Percentiles rank a stretch among this genome's conserved stretches.
phyloP scores from a whole-genome alignment of 2,329 filamentous ascomycete species.

The Albophoma yamanashiensis region DNA sequence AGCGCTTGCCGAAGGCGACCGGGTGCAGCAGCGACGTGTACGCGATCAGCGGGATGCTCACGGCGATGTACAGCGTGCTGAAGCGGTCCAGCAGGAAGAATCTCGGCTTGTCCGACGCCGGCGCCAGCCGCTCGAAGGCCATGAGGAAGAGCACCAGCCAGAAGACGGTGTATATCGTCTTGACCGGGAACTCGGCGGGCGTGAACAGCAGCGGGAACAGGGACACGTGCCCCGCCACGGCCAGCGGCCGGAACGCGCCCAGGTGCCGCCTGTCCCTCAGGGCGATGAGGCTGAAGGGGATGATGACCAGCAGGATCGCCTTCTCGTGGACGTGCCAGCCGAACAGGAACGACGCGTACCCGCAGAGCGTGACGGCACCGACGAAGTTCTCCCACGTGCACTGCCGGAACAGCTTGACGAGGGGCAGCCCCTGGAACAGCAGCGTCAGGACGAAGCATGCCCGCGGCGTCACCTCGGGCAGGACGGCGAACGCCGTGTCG shows the following conservation, averaged over 20 bases:
- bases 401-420: slow-evolving; percentile 70
- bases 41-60: slow-evolving; percentile 78
- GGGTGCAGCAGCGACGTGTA: slow-evolving; percentile 83
- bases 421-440: slow-evolving; percentile 66
- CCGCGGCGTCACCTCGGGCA: slow-evolving; percentile 74
- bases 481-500: slow-evolving; percentile 85
- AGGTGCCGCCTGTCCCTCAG: slow-evolving; percentile 84
- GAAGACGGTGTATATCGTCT: slow-evolving; percentile 83
- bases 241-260: slow-evolving; percentile 81
- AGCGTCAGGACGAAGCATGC: slow-evolving; percentile 77
- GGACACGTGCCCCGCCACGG: slow-evolving; percentile 88
- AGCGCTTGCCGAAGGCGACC: slow-evolving; percentile 69
- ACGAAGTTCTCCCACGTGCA: slow-evolving; percentile 87
- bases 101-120: slow-evolving; percentile 66
- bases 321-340: slow-evolving; percentile 99
- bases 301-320: slow-evolving; percentile 84
- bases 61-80: slow-evolving; percentile 76
- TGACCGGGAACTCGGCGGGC: slow-evolving; percentile 83
- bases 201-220: slow-evolving; percentile 93
- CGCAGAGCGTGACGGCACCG: slow-evolving; percentile 81
- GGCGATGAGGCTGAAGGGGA: slow-evolving; percentile 88
- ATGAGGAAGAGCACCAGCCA: slow-evolving; percentile 85
- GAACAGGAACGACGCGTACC: slow-evolving; percentile 92
- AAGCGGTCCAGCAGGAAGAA: slow-evolving; percentile 89
- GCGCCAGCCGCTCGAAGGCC: slow-evolving; percentile 78